Base-by-base conservation (phyloP, 352 stramenopile genomes). In the Pythium oligandrum region DNA sequence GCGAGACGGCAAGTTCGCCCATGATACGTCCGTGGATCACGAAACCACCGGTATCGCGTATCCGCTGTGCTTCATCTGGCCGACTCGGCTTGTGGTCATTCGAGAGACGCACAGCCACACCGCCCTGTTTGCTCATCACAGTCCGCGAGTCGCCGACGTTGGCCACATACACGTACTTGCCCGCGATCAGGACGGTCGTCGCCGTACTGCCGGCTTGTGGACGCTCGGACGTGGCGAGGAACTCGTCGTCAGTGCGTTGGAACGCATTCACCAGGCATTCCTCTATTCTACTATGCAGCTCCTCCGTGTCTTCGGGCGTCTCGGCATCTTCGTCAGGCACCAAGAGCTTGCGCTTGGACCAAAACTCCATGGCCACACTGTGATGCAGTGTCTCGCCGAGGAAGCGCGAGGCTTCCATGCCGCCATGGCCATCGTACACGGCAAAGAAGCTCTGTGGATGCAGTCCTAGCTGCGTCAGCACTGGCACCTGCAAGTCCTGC, bases 141-240 rank as follows among this genome's bases (percentile, higher is more conserved):
- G 97, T 97, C 5, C 96, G 80, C 37, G 91, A 98, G 61, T 99
- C 96, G 34, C 96, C 96, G 6, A 98, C 93, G 58, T 99, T 99
- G 1, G 93, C 92, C 6, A 97, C 91, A 64, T 98, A 98, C 38
- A 98, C 63, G 43, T 86, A 70, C 36, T 90, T 81, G 4, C 96
- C 95, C 5, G 97, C 78, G 32, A 99, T 71, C 45, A 98, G 80
- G 10, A 97, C 90, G 0, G 93, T 98, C 3, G 93, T 97, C 9
- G 90, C 94, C 1, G 96, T 99, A 43, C 92, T 98, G 4, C 96
- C 96, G 17, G 82, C 82, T 51, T 90, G 79, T 3, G 82, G 79
- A 26, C 75, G 68, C 39, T 86, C 75, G 6, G 78, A 89, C 11
- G 71, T 63, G 30, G 68, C 70, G 43, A 93, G 30, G 38, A 91